These are phyloP conservation scores for Phytophthora cactorum DNA, from an alignment of 352 stramenopile species.

Conservation along the genomic window DNA sequence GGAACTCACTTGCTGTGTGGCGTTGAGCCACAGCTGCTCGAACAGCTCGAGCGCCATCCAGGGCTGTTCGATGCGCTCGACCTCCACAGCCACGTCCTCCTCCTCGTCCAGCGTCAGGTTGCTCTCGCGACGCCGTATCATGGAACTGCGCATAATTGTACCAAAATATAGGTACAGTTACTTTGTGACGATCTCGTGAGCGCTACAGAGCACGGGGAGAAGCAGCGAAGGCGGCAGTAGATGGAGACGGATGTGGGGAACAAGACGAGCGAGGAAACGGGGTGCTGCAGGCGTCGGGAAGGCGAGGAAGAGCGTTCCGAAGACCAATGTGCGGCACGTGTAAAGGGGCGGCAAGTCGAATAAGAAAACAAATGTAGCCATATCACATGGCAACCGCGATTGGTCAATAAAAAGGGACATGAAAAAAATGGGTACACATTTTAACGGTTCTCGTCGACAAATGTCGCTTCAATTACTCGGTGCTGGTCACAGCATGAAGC, in stretches of 20 bases:
- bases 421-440: not conserved
- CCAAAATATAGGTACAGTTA: slow-evolving; percentile 20
- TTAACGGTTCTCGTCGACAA: slow-evolving; percentile 1
- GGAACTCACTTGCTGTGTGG: slow-evolving; percentile 56
- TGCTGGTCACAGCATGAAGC: slow-evolving; percentile 6
- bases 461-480: not conserved
- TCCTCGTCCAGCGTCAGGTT: slow-evolving; percentile 76
- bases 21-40: slow-evolving; percentile 65
- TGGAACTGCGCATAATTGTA: slow-evolving; percentile 35
- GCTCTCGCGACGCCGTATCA: slow-evolving; percentile 63
- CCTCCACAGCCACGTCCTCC: slow-evolving; percentile 40
- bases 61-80: slow-evolving; percentile 47
- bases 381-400: not conserved
- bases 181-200: not conserved
- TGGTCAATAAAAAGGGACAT: not conserved
- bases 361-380: not conserved
- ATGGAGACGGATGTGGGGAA: slow-evolving; percentile 2
- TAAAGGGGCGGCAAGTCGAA: not conserved
- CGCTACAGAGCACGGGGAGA: slow-evolving; percentile 4
- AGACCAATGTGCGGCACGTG: not conserved
- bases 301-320: not conserved
- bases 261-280: not conserved
- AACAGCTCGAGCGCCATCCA: slow-evolving; percentile 78
- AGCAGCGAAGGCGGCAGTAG: not conserved
- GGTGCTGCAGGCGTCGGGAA: not conserved